Conservation (phyloP, 2,329 filamentous ascomycete species). For the Pestalotiopsis fici region DNA sequence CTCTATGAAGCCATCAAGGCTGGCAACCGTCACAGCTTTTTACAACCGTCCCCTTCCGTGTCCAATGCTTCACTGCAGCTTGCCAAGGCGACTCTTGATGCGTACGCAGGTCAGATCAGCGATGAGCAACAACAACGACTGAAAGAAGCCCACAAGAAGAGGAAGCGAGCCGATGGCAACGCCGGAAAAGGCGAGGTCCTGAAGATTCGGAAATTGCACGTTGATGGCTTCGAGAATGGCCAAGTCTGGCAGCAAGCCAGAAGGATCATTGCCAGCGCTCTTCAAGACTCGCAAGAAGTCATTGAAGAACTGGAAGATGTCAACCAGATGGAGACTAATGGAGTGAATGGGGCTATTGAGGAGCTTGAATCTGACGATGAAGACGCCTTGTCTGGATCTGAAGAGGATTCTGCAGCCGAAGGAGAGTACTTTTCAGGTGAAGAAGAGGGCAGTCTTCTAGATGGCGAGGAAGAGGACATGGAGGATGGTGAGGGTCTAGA, state of each 20-base stretch:
- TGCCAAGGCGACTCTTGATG: slow-evolving; percentile 80
- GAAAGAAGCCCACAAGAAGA: slow-evolving; percentile 71
- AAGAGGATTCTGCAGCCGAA: slow-evolving; percentile 13
- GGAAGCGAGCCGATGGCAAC: slow-evolving; percentile 61
- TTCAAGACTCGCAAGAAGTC: slow-evolving; percentile 48
- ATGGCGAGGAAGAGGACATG: slow-evolving; percentile 31
- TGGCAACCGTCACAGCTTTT: slow-evolving; percentile 69
- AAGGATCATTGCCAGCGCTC: slow-evolving; percentile 68
- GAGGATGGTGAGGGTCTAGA: slow-evolving; percentile 33
- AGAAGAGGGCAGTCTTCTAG: not conserved
- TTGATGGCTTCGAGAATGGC: slow-evolving; percentile 82
- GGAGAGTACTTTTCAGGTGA: not conserved
- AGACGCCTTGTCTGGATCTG: slow-evolving; percentile 15
- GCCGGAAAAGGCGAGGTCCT: slow-evolving; percentile 55
- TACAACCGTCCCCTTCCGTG: slow-evolving; percentile 70
- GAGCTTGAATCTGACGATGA: slow-evolving; percentile 30
- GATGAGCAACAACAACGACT: slow-evolving; percentile 71
- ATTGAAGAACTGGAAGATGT: slow-evolving; percentile 51
- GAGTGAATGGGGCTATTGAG: slow-evolving; percentile 34
- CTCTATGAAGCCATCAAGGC: slow-evolving; percentile 60
- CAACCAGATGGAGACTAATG: slow-evolving; percentile 56
- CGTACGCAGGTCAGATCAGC: slow-evolving; percentile 72
- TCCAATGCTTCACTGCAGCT: slow-evolving; percentile 71
- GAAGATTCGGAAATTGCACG: slow-evolving; percentile 79
- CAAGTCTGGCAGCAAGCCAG: slow-evolving; percentile 95